Evolutionary conservation across 768 basidiomycete species (phyloP).

Genomic region (Rhizopogon sp.): DNA sequence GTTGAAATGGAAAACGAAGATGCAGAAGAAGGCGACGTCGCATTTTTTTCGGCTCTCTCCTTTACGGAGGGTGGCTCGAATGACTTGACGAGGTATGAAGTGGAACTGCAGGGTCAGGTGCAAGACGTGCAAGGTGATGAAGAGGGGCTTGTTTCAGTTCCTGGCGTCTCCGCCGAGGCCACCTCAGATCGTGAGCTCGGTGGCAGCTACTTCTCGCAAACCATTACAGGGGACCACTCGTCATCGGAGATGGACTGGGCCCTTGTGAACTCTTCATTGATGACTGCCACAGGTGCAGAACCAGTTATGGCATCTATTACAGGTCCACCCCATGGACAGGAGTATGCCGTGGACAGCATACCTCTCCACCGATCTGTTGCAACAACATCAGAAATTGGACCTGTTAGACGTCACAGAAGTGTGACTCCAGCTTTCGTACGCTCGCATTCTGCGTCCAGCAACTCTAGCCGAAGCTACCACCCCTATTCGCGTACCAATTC

Average conservation of each 20-base stretch:
- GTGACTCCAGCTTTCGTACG: constrained; percentile 67
- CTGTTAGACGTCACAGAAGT: constrained; percentile 66
- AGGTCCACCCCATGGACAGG: constrained; percentile 64
- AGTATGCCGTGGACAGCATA: constrained; percentile 45
- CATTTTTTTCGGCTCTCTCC: constrained; percentile 17
- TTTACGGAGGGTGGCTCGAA: constrained; percentile 27
- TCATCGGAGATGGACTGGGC: constrained; percentile 21
- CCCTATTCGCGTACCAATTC: constrained; percentile 40
- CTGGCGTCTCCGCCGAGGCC: constrained; percentile 14
- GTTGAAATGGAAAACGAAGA: constrained; percentile 29
- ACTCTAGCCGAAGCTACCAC: constrained; percentile 47
- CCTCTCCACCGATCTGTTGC: constrained; percentile 19
- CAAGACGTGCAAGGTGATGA: constrained; percentile 55
- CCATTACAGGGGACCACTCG: constrained; percentile 10
- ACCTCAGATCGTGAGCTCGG: constrained; percentile 17
- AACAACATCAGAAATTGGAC: constrained; percentile 41
- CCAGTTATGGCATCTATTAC: constrained; percentile 43
- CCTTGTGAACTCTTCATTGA: constrained; percentile 11
- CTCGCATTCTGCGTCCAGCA: constrained; percentile 42
- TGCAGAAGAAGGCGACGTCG: constrained; percentile 27
- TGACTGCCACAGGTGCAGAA: constrained; percentile 26
- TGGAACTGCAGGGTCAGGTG: constrained; percentile 51
- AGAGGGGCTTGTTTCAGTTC: constrained; percentile 44
- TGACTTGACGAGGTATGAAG: constrained; percentile 53
- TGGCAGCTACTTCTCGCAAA: constrained; percentile 20